Percentiles rank a stretch among this genome's conserved stretches.
Evolutionary conservation across 176 grass and related monocot species (phyloP).

Genomic region (Hsuehochloa calcarea): DNA sequence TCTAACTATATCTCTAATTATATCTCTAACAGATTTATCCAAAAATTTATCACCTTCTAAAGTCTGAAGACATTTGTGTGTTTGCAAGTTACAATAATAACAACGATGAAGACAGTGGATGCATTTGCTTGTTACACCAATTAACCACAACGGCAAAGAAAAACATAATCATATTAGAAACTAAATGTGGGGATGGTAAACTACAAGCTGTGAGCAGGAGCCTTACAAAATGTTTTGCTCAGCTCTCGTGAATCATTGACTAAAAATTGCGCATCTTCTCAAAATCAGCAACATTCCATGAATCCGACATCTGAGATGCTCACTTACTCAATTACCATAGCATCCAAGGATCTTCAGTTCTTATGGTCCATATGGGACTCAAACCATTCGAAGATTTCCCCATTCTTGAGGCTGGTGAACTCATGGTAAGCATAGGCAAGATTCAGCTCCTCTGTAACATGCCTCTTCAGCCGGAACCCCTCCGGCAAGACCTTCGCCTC

Average conservation of each 20-base stretch:
- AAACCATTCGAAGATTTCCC: slow-evolving; percentile 81
- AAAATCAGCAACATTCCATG: slow-evolving; percentile 2
- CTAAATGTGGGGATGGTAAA: too few relatives aligned
- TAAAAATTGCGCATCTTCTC: background rate
- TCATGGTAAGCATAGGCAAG: slow-evolving; percentile 82
- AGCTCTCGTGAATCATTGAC: background rate
- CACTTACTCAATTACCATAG: background rate
- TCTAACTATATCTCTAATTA: too few relatives aligned
- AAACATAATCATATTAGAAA: too few relatives aligned
- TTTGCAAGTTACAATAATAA: too few relatives aligned
- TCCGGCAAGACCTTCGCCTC: slow-evolving; percentile 61
- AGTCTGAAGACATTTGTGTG: too few relatives aligned
- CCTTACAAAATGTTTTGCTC: slow-evolving; percentile 1
- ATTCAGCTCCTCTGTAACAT: slow-evolving; percentile 92
- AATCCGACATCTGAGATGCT: background rate
- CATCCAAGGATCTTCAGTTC: background rate
- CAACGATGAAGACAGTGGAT: too few relatives aligned
- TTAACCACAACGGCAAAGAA: too few relatives aligned
- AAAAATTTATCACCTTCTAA: too few relatives aligned
- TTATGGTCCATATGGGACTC: slow-evolving; percentile 64
- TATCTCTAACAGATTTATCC: too few relatives aligned
- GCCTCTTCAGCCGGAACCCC: slow-evolving; percentile 60
- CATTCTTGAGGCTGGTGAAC: slow-evolving; percentile 68
- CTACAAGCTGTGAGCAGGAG: background rate
- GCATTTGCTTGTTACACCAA: too few relatives aligned